Evolutionary conservation across 805 yeast genomes (phyloP), one percentile per base, ranked within the genome.

Genomic region (Lipomyces spencermartinsiae): DNA sequence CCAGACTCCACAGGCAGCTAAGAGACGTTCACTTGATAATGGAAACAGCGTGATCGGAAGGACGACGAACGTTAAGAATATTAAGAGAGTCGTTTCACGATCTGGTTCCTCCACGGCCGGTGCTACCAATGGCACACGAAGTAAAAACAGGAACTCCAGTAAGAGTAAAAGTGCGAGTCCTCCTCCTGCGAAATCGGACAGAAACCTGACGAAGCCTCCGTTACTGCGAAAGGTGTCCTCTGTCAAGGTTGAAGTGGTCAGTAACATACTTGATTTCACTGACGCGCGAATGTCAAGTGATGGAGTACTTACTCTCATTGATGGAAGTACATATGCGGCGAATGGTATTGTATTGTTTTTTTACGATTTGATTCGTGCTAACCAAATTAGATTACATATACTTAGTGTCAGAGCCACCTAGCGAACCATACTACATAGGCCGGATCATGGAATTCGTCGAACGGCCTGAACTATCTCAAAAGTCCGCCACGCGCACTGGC

Each of bases 341-440:
- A 76, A 78, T 53, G 79, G 79, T 76, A 68, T 57, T 51, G n/a
- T 66, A n/a, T 58, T 60, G 10, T 5, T 31, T 39, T 9, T 63
- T 56, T 63, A 22, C 6, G 19, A 10, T 8, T 10, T n/a, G 35
- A 37, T 33, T 6, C 10, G n/a, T 22, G 56, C 29, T 51, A n/a
- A 37, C 56, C 25, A 0, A 49, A 14, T 33, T 29, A 63, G 97
- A 93, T 66, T 87, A 83, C 67, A 89, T 93, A 9, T 93, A 90
- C 76, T 87, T 93, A 87, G 84, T 93, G 12, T 87, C 95, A 70
- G 97, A 92, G 77, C 97, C 97, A 0, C 92, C 97, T 0, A 95
- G 97, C 1, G 97, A 92, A 74, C 98, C 98, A 0, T 95, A 90
- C 80, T 91, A 92, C 74, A 85, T 95, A 57, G 98, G 96, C 0